Conservation (phyloP, 345 rosid genomes). For the Arabis alpina region DNA sequence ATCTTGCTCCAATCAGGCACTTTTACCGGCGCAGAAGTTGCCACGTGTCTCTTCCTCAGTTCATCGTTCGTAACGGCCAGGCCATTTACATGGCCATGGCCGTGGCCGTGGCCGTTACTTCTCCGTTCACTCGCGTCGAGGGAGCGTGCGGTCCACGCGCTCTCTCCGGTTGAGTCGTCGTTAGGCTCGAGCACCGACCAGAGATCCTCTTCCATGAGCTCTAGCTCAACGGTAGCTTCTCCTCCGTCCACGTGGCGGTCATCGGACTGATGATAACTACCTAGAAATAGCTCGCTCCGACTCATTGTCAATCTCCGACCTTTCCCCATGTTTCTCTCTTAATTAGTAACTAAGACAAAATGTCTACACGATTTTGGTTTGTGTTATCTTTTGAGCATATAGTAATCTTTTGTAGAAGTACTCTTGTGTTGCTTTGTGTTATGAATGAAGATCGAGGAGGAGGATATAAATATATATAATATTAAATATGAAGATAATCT, state of each 20-base stretch:
- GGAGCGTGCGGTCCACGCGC: constrained; percentile 52
- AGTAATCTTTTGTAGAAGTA: background rate
- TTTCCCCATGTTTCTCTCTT: constrained; percentile 42
- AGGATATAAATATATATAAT: background rate
- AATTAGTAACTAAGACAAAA: background rate
- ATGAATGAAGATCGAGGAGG: constrained; percentile 19
- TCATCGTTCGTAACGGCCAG: constrained; percentile 40
- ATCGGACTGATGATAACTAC: constrained; percentile 32
- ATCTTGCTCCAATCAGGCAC: constrained; percentile 93
- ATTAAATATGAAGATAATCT: constrained; percentile 3
- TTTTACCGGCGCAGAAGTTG: constrained; percentile 78
- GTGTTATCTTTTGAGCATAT: background rate
- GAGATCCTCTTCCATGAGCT: constrained; percentile 76
- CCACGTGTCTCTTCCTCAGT: constrained; percentile 52
- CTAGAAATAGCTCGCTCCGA: constrained; percentile 65
- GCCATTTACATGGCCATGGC: background rate
- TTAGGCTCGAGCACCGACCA: constrained; percentile 62
- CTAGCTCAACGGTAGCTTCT: constrained; percentile 39
- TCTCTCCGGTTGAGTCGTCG: constrained; percentile 28
- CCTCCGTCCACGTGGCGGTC: constrained; percentile 28
- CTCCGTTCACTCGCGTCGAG: background rate
- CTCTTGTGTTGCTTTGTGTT: constrained; percentile 6
- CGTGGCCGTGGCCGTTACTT: background rate
- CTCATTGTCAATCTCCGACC: constrained; percentile 64
- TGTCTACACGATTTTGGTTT: background rate